phyloP scores from a whole-genome alignment of 495 filamentous ascomycete genomes.

The Trichoderma reesei region DNA sequence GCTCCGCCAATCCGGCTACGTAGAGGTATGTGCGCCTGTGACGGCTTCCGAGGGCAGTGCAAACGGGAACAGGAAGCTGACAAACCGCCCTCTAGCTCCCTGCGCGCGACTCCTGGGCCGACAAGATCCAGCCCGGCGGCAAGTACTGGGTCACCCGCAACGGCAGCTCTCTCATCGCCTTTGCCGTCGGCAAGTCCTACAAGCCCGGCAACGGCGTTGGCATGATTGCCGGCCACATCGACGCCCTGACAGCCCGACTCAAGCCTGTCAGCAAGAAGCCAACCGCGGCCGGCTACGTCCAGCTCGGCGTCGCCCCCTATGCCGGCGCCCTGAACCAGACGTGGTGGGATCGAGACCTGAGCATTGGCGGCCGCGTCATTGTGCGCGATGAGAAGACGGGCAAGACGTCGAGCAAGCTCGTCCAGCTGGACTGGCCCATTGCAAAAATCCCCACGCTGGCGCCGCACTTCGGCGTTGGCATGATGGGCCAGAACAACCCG shows the following conservation, averaged over 20 bases:
- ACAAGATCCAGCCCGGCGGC: slow-evolving; percentile 65
- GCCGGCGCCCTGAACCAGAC: slow-evolving; percentile 76
- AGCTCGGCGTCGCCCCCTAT: slow-evolving; percentile 87
- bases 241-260: slow-evolving; percentile 77
- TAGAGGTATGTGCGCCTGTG: slow-evolving; percentile 34
- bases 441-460: slow-evolving; percentile 88
- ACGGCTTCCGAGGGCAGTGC: not conserved
- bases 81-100: slow-evolving; percentile 43
- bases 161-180: slow-evolving; percentile 78
- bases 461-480: slow-evolving; percentile 80
- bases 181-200: slow-evolving; percentile 72
- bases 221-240: slow-evolving; percentile 80
- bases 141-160: slow-evolving; percentile 88
- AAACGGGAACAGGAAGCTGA: slow-evolving; percentile 3
- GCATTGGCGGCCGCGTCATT: slow-evolving; percentile 79
- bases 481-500: slow-evolving; percentile 67
- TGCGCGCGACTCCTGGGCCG: slow-evolving; percentile 67
- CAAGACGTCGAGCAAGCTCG: slow-evolving; percentile 73
- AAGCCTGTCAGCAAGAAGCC: slow-evolving; percentile 84
- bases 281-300: slow-evolving; percentile 71
- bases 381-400: slow-evolving; percentile 61
- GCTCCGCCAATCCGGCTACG: slow-evolving; percentile 61
- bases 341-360: slow-evolving; percentile 93
- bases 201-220: slow-evolving; percentile 74
- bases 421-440: slow-evolving; percentile 89